Evolutionary conservation across 2,329 filamentous ascomycete genomes (phyloP).

Genomic region (Fusarium phyllophilum): DNA sequence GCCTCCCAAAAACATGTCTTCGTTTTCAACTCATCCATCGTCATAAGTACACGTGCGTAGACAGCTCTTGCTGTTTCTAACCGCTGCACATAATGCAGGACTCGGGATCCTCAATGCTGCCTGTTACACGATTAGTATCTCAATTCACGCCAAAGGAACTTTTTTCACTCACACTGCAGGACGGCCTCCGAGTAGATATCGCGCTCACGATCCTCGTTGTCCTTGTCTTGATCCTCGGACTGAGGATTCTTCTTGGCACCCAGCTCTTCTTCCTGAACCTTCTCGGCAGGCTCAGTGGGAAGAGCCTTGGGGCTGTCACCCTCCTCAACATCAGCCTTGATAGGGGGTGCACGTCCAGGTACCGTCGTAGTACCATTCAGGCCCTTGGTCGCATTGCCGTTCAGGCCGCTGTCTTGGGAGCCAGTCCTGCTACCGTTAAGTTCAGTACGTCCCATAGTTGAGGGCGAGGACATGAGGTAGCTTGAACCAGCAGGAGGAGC

Average conservation of each 20-base stretch:
- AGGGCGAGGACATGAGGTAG: slow-evolving; percentile 64
- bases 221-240: slow-evolving; percentile 77
- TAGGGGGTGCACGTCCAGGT: slow-evolving; percentile 71
- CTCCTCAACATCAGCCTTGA: slow-evolving; percentile 81
- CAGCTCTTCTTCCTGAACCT: slow-evolving; percentile 72
- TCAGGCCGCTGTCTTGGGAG: slow-evolving; percentile 54
- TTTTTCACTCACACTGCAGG: slow-evolving; percentile 75
- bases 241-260: slow-evolving; percentile 64
- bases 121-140: slow-evolving; percentile 57
- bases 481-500: slow-evolving; percentile 61
- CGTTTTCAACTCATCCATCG: slow-evolving; percentile 46
- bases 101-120: slow-evolving; percentile 97
- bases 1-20: slow-evolving; percentile 41
- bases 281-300: slow-evolving; percentile 74
- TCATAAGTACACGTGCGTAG: slow-evolving; percentile 44
- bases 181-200: slow-evolving; percentile 97
- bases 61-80: slow-evolving; percentile 56
- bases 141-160: not conserved
- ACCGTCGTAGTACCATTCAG: slow-evolving; percentile 74
- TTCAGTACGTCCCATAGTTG: slow-evolving; percentile 74
- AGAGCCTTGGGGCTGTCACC: slow-evolving; percentile 83
- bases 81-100: slow-evolving; percentile 97
- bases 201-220: slow-evolving; percentile 79
- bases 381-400: slow-evolving; percentile 64
- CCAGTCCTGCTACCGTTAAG: slow-evolving; percentile 66